A percentile compares a stretch with the other conserved stretches of the same genome.
phyloP scores from a whole-genome alignment of 2,329 filamentous ascomycete genomes.

The Gnomoniopsis sp. region DNA sequence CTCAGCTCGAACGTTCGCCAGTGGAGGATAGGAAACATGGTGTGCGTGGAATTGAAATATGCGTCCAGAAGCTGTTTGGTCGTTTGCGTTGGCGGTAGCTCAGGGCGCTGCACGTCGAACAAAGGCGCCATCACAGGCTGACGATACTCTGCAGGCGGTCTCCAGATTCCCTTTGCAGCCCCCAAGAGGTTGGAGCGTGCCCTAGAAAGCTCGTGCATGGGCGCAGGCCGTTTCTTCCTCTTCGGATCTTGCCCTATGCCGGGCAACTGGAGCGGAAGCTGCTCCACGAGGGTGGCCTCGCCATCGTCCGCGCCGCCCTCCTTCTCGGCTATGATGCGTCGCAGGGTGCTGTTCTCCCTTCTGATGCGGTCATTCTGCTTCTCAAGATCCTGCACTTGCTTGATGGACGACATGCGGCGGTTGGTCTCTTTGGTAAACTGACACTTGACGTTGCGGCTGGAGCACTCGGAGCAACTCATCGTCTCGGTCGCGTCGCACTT shows the following conservation, averaged over 20 bases:
- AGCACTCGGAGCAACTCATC: slow-evolving; percentile 94
- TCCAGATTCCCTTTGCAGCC: slow-evolving; percentile 76
- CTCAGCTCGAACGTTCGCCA: slow-evolving; percentile 78
- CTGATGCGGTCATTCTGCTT: slow-evolving; percentile 80
- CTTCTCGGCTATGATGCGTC: slow-evolving; percentile 56
- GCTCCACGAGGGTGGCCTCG: slow-evolving; percentile 41
- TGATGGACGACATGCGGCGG: slow-evolving; percentile 97
- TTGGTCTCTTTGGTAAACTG: slow-evolving; percentile 99
- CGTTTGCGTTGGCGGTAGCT: slow-evolving; percentile 66
- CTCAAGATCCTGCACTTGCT: slow-evolving; percentile 96
- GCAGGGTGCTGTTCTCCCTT: slow-evolving; percentile 73
- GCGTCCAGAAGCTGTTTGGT: slow-evolving; percentile 71
- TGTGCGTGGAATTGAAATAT: slow-evolving; percentile 75
- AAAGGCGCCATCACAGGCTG: slow-evolving; percentile 41
- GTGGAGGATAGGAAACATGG: slow-evolving; percentile 80
- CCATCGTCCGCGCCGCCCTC: slow-evolving; percentile 37
- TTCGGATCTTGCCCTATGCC: slow-evolving; percentile 64
- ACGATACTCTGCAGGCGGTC: slow-evolving; percentile 68
- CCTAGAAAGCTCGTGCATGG: slow-evolving; percentile 66
- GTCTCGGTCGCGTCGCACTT: slow-evolving; percentile 97
- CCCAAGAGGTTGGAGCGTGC: slow-evolving; percentile 70
- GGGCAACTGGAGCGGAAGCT: slow-evolving; percentile 56
- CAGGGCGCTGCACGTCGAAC: slow-evolving; percentile 54
- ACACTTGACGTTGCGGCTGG: slow-evolving; percentile 92
- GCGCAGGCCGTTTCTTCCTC: slow-evolving; percentile 57